Evolutionary conservation across 2,329 filamentous ascomycete species (phyloP).

Genomic region (Aschersonia sp.): DNA sequence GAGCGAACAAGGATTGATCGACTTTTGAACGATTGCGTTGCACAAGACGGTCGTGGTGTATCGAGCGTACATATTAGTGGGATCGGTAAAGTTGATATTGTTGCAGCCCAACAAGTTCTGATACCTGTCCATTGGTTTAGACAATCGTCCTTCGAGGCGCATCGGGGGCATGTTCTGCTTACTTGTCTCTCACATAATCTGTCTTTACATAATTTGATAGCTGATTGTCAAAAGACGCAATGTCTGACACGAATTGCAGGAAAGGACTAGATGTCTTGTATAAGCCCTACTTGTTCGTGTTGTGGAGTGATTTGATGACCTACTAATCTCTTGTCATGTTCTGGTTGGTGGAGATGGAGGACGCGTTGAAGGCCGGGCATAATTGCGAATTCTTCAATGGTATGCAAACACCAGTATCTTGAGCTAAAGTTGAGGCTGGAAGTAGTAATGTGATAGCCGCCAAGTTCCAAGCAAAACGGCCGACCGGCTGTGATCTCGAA

Average conservation of each 20-base stretch:
- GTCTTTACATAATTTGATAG: conserved; percentile 60
- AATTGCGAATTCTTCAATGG: conserved; percentile 54
- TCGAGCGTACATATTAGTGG: conserved; percentile 74
- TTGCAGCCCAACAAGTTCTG: conserved; percentile 67
- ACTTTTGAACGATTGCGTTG: conserved; percentile 88
- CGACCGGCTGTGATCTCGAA: not conserved
- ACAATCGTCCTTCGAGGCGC: not conserved
- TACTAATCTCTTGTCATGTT: conserved; percentile 50
- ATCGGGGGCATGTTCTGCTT: conserved; percentile 9
- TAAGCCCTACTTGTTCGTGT: not conserved
- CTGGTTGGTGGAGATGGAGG: conserved; percentile 54
- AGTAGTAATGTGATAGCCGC: conserved; percentile 12
- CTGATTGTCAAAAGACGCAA: conserved; percentile 61
- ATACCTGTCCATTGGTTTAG: conserved; percentile 45
- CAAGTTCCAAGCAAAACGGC: not conserved
- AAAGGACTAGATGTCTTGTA: conserved; percentile 50
- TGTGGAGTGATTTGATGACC: conserved; percentile 14
- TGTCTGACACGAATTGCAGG: conserved; percentile 65
- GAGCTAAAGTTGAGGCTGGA: conserved; percentile 20
- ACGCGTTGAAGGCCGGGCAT: conserved; percentile 58
- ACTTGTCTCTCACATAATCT: conserved; percentile 68
- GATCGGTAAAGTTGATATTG: conserved; percentile 62
- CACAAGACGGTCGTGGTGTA: conserved; percentile 88
- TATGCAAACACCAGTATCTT: conserved; percentile 33
- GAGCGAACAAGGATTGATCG: conserved; percentile 53